Evolutionary conservation across 495 filamentous ascomycete species (phyloP).

Genomic region (Aspergillus baeticus): DNA sequence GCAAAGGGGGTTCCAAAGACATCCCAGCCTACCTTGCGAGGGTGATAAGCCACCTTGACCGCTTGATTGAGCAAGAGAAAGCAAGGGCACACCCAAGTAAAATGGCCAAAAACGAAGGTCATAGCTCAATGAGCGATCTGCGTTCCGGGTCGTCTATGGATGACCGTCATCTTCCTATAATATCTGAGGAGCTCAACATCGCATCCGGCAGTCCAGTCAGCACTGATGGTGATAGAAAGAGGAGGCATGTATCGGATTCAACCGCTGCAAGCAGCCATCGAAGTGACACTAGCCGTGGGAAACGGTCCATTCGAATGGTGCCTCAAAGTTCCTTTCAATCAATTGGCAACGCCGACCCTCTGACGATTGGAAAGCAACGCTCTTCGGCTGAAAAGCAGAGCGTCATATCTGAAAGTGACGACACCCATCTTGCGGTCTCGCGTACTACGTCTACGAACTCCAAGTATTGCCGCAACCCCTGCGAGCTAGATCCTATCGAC

Average conservation of each 20-base stretch:
- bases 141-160: conserved; percentile 39
- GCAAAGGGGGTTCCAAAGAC: conserved; percentile 33
- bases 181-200: conserved; percentile 37
- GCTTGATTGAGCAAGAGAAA: conserved; percentile 53
- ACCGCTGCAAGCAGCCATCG: neutral
- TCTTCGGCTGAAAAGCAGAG: neutral
- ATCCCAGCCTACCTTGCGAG: conserved; percentile 51
- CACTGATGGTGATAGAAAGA: neutral
- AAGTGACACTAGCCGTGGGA: conserved; percentile 21
- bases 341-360: conserved; percentile 42
- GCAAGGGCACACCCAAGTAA: conserved; percentile 10
- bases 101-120: conserved; percentile 22
- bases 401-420: conserved; percentile 2
- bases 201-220: neutral
- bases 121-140: conserved; percentile 56
- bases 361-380: conserved; percentile 56
- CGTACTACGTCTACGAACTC: conserved; percentile 17
- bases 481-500: conserved; percentile 31
- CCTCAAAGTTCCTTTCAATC: conserved; percentile 40
- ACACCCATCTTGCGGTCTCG: neutral
- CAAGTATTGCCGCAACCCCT: conserved; percentile 17
- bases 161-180: conserved; percentile 46
- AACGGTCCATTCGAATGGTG: conserved; percentile 49
- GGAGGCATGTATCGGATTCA: neutral
- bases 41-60: conserved; percentile 61